A percentile compares a stretch with the other conserved stretches of the same genome.
Conservation (phyloP, 2,329 filamentous ascomycete species). For the Aspergillus niger region DNA sequence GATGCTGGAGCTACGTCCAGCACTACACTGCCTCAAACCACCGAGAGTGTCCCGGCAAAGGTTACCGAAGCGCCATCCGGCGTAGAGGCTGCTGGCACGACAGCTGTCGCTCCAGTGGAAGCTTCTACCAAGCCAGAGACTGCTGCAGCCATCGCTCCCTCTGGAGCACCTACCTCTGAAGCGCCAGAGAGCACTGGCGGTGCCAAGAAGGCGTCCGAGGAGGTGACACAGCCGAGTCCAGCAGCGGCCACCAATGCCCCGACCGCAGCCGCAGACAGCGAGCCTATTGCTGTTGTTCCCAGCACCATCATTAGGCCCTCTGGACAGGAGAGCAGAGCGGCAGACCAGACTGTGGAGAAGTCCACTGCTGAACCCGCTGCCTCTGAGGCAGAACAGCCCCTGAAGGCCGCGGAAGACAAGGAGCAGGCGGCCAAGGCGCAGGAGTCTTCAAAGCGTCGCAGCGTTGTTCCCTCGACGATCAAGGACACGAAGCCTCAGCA, state of each 20-base stretch:
- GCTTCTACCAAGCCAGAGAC: background rate
- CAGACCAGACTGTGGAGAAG: background rate
- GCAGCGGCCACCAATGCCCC: background rate
- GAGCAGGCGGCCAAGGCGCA: slow-evolving; percentile 16
- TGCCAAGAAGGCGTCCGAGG: background rate
- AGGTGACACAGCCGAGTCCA: background rate
- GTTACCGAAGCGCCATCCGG: background rate
- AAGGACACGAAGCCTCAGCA: slow-evolving; percentile 26
- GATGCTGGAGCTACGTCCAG: background rate
- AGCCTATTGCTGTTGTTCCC: slow-evolving; percentile 1
- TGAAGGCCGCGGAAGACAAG: slow-evolving; percentile 18
- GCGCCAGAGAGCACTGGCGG: background rate
- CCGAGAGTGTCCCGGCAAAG: background rate
- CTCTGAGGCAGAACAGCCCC: slow-evolving; percentile 3
- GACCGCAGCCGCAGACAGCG: background rate
- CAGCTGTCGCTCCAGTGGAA: background rate
- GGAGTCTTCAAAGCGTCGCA: slow-evolving; percentile 18
- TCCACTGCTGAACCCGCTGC: background rate
- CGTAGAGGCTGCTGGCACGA: background rate
- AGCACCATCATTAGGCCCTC: background rate
- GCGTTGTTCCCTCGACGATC: slow-evolving; percentile 24
- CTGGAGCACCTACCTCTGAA: background rate
- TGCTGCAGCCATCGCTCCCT: background rate
- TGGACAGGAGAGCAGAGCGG: background rate
- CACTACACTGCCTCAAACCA: background rate